Conservation (phyloP, 2,329 filamentous ascomycete species). For the Thielaviopsis punctulata region DNA sequence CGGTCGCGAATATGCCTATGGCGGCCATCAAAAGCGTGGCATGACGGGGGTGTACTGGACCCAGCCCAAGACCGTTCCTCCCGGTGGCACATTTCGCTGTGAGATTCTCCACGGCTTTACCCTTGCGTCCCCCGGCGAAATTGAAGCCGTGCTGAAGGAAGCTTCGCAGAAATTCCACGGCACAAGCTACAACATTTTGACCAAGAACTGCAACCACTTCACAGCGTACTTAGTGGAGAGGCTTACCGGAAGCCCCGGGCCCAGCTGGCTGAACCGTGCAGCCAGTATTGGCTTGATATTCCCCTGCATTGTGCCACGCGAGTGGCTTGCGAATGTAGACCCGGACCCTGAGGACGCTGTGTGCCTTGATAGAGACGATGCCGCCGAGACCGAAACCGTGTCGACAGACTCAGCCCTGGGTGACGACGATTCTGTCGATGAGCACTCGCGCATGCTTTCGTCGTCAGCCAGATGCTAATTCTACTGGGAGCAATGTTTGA, state of each 20-base stretch:
- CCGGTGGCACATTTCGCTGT: slow-evolving; percentile 59
- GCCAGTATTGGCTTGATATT: slow-evolving; percentile 68
- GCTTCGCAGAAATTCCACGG: slow-evolving; percentile 60
- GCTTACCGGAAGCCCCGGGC: slow-evolving; percentile 53
- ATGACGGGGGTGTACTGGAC: slow-evolving; percentile 75
- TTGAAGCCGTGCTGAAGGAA: slow-evolving; percentile 49
- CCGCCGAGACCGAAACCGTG: slow-evolving; percentile 36
- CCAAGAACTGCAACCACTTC: slow-evolving; percentile 80
- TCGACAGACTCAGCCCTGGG: slow-evolving; percentile 32
- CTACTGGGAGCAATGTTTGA: too few species aligned
- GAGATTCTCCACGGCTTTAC: slow-evolving; percentile 69
- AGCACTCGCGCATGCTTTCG: slow-evolving; percentile 17
- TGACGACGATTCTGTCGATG: slow-evolving; percentile 34
- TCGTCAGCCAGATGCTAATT: neutral
- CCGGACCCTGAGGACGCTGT: slow-evolving; percentile 56
- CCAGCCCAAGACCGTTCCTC: slow-evolving; percentile 51
- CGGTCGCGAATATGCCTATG: slow-evolving; percentile 68
- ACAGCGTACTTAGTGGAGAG: slow-evolving; percentile 58
- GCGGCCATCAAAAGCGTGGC: slow-evolving; percentile 54
- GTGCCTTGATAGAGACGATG: slow-evolving; percentile 50
- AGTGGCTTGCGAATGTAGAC: slow-evolving; percentile 69
- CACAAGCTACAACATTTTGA: slow-evolving; percentile 63
- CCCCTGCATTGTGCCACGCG: slow-evolving; percentile 64
- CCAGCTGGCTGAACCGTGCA: slow-evolving; percentile 64
- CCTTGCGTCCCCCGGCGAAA: slow-evolving; percentile 48